Base-by-base conservation (phyloP, 1,284 basidiomycete species). In the Malassezia dermatis region DNA sequence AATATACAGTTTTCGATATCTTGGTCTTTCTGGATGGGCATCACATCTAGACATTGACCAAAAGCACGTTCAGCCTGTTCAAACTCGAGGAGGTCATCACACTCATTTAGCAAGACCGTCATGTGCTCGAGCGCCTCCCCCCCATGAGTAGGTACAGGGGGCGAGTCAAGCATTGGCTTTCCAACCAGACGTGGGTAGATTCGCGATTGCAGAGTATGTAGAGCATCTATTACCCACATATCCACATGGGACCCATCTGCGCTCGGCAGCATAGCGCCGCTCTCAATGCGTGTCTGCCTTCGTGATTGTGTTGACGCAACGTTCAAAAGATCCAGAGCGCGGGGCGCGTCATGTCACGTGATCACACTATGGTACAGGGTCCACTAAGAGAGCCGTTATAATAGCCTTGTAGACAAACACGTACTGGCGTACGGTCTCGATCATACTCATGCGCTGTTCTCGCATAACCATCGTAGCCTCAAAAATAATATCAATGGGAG, bases 371-470 rank as follows among this genome's bases (percentile, higher is more conserved):
- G 44, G 44, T 46, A 34, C 44, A 46, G 46, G 34, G 26, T 39
- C 46, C 23, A 32, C 31, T 12, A 39, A 46, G 12, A 71, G 35
- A 0, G 67, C 70, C 3, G 55, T 56, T 15, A 71, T 42, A 2
- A 74, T 63, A 17, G 68, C 66, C 24, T 52, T 58, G 43, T 71
- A 70, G 35, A 62, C 63, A 61, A 71, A 74, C 21, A 73, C 70
- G 53, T 60, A 74, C 55, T 73, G 71, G 11, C 71, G 44, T 6
- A 61, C 62, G 6, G 70, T 73, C 51, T 73, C 71, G 19, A 74
- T 65, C 54, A 65, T 56, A 42, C 61, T 64, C 70, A 73, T 74
- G 24, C 71, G 62, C 60, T 74, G 71, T 53, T 74, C 70, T 8
- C 71, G 51, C 19, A 63, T 64, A 3, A 43, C 28, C 13, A 40